phyloP scores from a whole-genome alignment of 2,329 filamentous ascomycete genomes.

The Magnaporthiopsis rhizophila region DNA sequence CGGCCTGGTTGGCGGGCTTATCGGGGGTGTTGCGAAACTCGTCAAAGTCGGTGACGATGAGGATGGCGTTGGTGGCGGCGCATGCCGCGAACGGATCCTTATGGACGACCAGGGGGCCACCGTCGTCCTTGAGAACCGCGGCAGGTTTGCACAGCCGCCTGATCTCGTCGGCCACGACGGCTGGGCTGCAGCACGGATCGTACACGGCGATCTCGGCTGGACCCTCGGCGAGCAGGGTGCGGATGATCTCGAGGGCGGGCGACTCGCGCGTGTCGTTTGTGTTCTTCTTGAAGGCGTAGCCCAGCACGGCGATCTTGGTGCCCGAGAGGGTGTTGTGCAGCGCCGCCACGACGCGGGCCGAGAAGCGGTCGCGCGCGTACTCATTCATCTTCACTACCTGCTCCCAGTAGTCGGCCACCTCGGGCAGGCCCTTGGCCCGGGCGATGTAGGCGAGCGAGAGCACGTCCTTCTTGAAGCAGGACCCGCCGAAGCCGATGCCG shows the following conservation, averaged over 20 bases:
- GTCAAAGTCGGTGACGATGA: constrained; percentile 50
- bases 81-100: constrained; percentile 42
- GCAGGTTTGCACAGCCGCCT: constrained; percentile 30
- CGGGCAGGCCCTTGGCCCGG: constrained; percentile 58
- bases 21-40: constrained; percentile 33
- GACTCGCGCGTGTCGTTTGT: constrained; percentile 68
- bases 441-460: constrained; percentile 67
- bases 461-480: constrained; percentile 77
- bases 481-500: constrained; percentile 70
- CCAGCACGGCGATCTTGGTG: constrained; percentile 66
- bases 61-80: constrained; percentile 37
- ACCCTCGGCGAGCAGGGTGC: constrained; percentile 55
- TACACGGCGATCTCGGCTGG: constrained; percentile 59
- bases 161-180: constrained; percentile 43
- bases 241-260: constrained; percentile 60
- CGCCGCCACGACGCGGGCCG: constrained; percentile 54
- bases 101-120: constrained; percentile 38
- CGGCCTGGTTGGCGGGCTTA: constrained; percentile 1
- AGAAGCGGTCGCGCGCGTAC: constrained; percentile 63
- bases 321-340: constrained; percentile 61
- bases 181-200: constrained; percentile 54
- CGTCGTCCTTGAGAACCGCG: constrained; percentile 25
- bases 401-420: constrained; percentile 70
- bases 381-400: constrained; percentile 71
- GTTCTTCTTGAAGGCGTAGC: constrained; percentile 75